Evolutionary conservation across 805 yeast genomes (phyloP), one percentile per base, ranked within the genome.

Genomic region (Candida ascalaphidarum): DNA sequence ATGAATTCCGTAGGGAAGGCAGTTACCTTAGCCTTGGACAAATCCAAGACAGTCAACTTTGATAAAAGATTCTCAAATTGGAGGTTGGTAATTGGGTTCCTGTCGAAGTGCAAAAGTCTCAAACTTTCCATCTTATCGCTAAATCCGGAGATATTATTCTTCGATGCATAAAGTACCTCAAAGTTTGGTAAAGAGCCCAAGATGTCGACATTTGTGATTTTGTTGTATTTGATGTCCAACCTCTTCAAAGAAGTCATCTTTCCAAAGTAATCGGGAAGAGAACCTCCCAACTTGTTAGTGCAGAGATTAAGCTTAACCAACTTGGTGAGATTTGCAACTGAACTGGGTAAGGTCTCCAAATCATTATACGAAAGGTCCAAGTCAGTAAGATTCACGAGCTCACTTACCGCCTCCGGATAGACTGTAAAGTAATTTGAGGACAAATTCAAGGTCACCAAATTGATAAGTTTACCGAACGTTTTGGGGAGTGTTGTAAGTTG

Each of bases 281-380:
- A 50, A 23, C 69, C 68, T 15, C 60, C 43, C 27, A 88, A 57
- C 32, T 64, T 68, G 45, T 88, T 88, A 31, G 86, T 84, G 19
- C 88, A 77, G 23, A 88, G 55, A 40, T 79, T 80, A 39, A 89
- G 65, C 35, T 74, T 77, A 26, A 76, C 77, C 23, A 92, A 60
- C 15, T 76, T 71, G 1, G 55, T 59, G 34, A 89, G 56, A 14
- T 68, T 61, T 11, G 75, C 71, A 18, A 85, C 65, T 3, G 76
- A 64, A 9, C 54, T 62, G 0, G 96, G 94, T 1, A 92, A 40
- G 3, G 34, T 34, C 3, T 66, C 54, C 17, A 92, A 69, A 28
- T 73, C 71, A 51, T 92, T 92, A 53, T 84, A 88, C 0, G 95
- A 82, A 23, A 89, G 46, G 46, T 89, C 94, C 37, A 92, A 61